These are phyloP conservation scores for Macrolepiota fuliginosa DNA, from an alignment of 768 basidiomycete species.

Conservation along the genomic window DNA sequence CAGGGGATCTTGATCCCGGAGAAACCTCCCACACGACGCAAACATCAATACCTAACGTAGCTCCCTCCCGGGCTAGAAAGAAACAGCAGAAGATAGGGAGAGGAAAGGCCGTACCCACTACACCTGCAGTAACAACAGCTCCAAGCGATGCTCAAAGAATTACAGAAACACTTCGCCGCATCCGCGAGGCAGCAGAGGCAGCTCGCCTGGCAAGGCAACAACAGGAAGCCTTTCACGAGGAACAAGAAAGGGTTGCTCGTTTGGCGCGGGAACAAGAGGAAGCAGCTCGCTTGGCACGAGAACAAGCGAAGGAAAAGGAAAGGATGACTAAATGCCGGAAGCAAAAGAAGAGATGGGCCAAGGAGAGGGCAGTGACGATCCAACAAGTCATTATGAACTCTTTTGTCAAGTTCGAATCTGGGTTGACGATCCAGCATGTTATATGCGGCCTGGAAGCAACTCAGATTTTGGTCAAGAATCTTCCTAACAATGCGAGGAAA, in stretches of 20 bases:
- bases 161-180: neutral
- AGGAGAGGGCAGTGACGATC: conserved; percentile 9
- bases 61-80: neutral
- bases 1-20: neutral
- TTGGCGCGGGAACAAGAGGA: too few species aligned
- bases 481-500: conserved; percentile 12
- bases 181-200: neutral
- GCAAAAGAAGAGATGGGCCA: conserved; percentile 8
- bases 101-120: neutral
- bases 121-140: neutral
- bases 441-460: conserved; percentile 17
- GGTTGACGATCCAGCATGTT: conserved; percentile 4
- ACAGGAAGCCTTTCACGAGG: neutral
- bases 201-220: neutral
- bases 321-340: neutral
- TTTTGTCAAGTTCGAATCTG: conserved; percentile 23
- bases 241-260: too few species aligned
- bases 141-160: neutral
- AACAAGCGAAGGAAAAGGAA: conserved; percentile 4
- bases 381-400: conserved; percentile 14
- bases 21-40: neutral
- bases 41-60: neutral
- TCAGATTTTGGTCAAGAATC: conserved; percentile 13
- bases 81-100: neutral
- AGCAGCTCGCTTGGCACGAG: neutral